Base-by-base conservation (phyloP, 768 basidiomycete genomes). In the Mycena crocata region DNA sequence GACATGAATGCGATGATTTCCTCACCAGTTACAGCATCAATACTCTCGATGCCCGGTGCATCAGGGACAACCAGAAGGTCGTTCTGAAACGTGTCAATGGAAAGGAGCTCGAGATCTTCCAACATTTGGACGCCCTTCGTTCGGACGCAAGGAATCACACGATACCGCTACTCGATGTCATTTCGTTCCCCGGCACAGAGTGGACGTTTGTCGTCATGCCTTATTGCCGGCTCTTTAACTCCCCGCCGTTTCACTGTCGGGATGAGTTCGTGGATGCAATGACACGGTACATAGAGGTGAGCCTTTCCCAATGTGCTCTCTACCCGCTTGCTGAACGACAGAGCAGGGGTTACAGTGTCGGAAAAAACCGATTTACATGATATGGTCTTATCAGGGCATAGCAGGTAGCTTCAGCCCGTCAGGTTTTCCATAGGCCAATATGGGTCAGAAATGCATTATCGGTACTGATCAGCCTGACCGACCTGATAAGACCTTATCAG, bases 71-170 rank as follows among this genome's bases (percentile, higher is more conserved):
- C 14, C 9, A 15, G 6, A 73, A 71, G 44, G 73, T 76, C 9
- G 66, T 72, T 10, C 37, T 76, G 15, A 74, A 72, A 42, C 39
- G 65, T 14, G 37, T 68, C 14, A 49, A 67, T 17, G 54, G 12
- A 14, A 46, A 62, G 30, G 71, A 74, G 45, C 37, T 73, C 28
- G 40, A 40, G 23, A 60, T 74, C 37, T 48, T 66, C 28, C 57
- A 45, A 15, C 63, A 70, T 64, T 55, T 76, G 23, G 63, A 62
- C n/a, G 68, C 67, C 10, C 56, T 61, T 37, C 56, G 55, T 0
- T 32, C 46, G 76, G 72, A 76, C 58, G 62, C 73, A 24, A 39
- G 72, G 23, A 79, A 76, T 57, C 67, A 68, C 45, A 55, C 69
- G 14, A 71, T 74, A 10, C 73, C 73, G 2, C 48, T 79, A 2